Evolutionary conservation across 345 rosid species (phyloP), one percentile per base, ranked within the genome.

Genomic region (Melaleuca quinquenervia): DNA sequence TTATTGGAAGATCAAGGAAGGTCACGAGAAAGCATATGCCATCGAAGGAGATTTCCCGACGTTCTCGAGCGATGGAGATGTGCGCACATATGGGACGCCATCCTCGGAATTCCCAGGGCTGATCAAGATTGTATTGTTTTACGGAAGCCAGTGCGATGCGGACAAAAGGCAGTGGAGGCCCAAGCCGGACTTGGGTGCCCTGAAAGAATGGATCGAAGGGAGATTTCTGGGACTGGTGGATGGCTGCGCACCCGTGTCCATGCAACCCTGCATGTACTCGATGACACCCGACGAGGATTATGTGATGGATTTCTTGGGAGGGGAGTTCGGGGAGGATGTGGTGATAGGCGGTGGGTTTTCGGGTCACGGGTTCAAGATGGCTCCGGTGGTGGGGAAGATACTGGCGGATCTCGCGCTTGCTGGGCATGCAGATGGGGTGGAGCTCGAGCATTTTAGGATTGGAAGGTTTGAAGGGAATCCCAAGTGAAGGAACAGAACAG

Each of bases 331-430:
- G 85, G 90, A 87, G 87, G 98, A 95, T 84, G 98, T 95, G 88
- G 95, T 92, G 58, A 75, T 96, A 0, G 98, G 92, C 0, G 98
- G 95, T 0, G 99, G 98, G 62, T 97, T 96, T 89, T 97, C 98
- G 0, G 98, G 98, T 53, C 99, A 97, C 56, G 99, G 99, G 7
- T 96, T 97, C 87, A 96, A 97, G 95, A 96, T 96, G 98, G 95
- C 94, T 1, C 97, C 98, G 0, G 89, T 85, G 0, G 91, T 95
- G 21, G 98, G 98, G 49, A 91, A 92, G 93, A 90, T 96, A n/a
- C 41, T 97, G 85, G 92, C 93, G 14, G 98, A 96, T 41, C 88
- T 97, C 41, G 98, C 85, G 51, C 89, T 89, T 8, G 36, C 51
- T 4, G 99, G 95, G 50, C 92, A 89, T 84, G 88, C 91, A 0